Conservation (phyloP, 305 asterid genomes). For the Solanum hybrid region DNA sequence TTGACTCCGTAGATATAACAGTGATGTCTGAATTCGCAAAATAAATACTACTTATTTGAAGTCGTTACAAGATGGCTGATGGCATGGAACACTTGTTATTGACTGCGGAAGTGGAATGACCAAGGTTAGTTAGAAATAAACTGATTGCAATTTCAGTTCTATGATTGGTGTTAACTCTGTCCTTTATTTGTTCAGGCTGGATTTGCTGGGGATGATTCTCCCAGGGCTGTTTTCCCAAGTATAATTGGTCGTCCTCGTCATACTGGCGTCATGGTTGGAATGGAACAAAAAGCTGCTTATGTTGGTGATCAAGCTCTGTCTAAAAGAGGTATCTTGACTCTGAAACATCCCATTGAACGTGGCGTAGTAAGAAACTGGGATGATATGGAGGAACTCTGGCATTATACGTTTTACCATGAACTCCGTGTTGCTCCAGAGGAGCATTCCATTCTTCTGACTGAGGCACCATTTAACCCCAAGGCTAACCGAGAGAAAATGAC, state of each 20-base stretch:
- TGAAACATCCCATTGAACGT: conserved; percentile 26
- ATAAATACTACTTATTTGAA: too few species aligned
- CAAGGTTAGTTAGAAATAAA: conserved; percentile 6
- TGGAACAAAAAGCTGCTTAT: conserved; percentile 26
- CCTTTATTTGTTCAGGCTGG: conserved; percentile 17
- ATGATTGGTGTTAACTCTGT: not conserved
- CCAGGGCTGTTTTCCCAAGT: conserved; percentile 26
- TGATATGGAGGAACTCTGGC: conserved; percentile 34
- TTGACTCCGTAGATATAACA: too few species aligned
- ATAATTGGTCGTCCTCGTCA: conserved; percentile 23
- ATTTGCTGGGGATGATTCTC: conserved; percentile 35
- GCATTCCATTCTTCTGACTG: conserved; percentile 28
- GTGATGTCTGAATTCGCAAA: too few species aligned
- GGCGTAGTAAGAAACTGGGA: conserved; percentile 31
- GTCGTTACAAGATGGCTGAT: too few species aligned
- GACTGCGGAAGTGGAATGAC: conserved; percentile 26
- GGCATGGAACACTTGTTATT: conserved; percentile 10
- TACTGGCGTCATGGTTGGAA: conserved; percentile 24
- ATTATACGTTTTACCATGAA: conserved; percentile 21
- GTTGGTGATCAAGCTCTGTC: conserved; percentile 29
- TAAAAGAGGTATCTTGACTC: conserved; percentile 20
- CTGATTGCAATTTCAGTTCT: not conserved
- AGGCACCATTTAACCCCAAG: conserved; percentile 28
- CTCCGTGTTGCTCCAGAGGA: conserved; percentile 24
- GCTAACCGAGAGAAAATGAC: conserved; percentile 30